phyloP scores from a whole-genome alignment of 306 rosid species.

The Rubus parviflorus region DNA sequence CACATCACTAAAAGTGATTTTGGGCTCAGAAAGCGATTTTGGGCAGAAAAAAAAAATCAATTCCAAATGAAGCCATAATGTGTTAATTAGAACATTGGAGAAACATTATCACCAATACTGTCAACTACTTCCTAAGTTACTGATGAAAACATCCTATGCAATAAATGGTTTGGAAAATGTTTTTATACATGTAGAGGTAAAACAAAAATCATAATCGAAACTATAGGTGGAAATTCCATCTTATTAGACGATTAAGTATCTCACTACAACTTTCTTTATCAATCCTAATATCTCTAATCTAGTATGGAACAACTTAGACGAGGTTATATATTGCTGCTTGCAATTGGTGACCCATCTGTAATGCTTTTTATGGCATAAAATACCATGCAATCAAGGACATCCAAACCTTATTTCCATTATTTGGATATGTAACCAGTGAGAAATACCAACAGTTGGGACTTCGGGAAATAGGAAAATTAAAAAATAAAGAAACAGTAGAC shows the following conservation, averaged over 20 bases:
- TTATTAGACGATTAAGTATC: neutral
- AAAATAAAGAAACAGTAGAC: neutral
- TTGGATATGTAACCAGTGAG: neutral
- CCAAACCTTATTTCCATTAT: neutral
- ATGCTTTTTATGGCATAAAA: neutral
- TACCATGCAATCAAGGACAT: neutral
- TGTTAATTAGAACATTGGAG: slow-evolving; percentile 9
- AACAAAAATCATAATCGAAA: neutral
- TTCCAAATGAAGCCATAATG: neutral
- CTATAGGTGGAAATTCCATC: neutral
- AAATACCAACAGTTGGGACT: neutral
- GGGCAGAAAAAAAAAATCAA: neutral
- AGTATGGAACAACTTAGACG: neutral
- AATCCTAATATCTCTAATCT: neutral
- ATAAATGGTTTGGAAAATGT: neutral
- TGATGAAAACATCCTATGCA: neutral
- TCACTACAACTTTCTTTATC: neutral
- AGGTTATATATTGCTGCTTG: neutral
- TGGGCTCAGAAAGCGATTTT: neutral
- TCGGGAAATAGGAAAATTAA: neutral
- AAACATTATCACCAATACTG: neutral
- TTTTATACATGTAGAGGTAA: neutral
- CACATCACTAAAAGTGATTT: neutral
- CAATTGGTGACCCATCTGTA: neutral
- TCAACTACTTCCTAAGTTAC: neutral